phyloP scores from a whole-genome alignment of 75 land plant species.

The Pinus taeda region DNA sequence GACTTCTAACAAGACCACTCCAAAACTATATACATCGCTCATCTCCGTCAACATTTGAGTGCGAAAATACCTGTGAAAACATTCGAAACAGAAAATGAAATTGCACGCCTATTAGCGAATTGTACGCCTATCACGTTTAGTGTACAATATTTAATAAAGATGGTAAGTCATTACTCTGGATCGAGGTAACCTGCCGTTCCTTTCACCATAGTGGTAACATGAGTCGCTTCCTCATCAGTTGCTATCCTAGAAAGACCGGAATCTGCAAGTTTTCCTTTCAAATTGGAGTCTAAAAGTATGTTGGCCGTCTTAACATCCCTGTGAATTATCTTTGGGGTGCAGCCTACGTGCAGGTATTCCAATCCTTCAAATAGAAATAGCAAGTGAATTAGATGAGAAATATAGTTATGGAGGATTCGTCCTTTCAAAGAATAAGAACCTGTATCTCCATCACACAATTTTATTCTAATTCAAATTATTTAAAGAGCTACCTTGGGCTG shows the following conservation, averaged over 20 bases:
- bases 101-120: too few species aligned
- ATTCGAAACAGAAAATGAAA: background rate
- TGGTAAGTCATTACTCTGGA: slow-evolving; percentile 15
- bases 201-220: slow-evolving; percentile 8
- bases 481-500: background rate
- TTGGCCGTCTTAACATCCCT: background rate
- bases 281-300: background rate
- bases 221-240: slow-evolving; percentile 6
- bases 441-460: too few species aligned
- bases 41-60: slow-evolving; percentile 11
- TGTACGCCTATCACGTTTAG: too few species aligned
- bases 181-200: slow-evolving; percentile 29
- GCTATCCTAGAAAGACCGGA: slow-evolving; percentile 20
- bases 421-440: too few species aligned
- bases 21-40: slow-evolving; percentile 20
- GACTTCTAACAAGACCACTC: slow-evolving; percentile 6
- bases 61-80: background rate
- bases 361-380: background rate
- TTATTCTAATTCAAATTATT: too few species aligned
- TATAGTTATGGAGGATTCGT: background rate
- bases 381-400: background rate
- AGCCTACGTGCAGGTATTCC: slow-evolving; percentile 18
- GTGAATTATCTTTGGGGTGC: slow-evolving; percentile 8
- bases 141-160: too few species aligned
- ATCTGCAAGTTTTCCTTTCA: slow-evolving; percentile 24